These are phyloP conservation scores for Funneliformis mosseae DNA, from an alignment of 192 early-diverging fungal species.

Conservation along the genomic window DNA sequence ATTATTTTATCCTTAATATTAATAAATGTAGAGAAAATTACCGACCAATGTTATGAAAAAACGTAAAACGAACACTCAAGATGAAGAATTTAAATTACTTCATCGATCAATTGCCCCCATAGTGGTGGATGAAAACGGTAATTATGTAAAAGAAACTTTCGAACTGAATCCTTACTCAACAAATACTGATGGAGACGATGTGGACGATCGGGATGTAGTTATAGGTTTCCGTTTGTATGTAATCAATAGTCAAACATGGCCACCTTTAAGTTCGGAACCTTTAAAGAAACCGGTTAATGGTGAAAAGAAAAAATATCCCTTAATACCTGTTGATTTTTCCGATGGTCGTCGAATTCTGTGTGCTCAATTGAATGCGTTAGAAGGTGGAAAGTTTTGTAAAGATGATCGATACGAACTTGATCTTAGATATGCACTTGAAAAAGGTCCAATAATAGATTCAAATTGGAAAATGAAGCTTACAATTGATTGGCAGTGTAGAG, in stretches of 20 bases:
- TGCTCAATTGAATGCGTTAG: constrained; percentile 5
- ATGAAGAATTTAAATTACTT: neutral
- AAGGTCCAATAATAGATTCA: constrained; percentile 8
- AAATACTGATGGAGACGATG: neutral
- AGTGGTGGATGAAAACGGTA: neutral
- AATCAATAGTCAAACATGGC: neutral
- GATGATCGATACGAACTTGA: constrained; percentile 18
- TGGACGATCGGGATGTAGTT: constrained; percentile 14
- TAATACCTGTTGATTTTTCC: neutral
- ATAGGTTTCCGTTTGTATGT: constrained; percentile 17
- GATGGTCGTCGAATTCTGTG: constrained; percentile 9
- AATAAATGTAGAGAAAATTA: neutral
- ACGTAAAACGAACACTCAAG: constrained; percentile 9
- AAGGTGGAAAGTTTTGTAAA: constrained; percentile 12
- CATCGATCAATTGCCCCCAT: neutral
- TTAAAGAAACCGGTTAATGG: neutral
- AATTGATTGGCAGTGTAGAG: constrained; percentile 19
- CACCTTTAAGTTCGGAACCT: neutral
- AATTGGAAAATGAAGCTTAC: constrained; percentile 13
- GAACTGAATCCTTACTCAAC: neutral
- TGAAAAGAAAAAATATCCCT: neutral
- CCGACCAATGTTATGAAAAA: neutral
- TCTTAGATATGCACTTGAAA: neutral
- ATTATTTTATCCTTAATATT: constrained; percentile 1
- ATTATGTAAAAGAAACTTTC: neutral